Percentiles rank a stretch among this genome's conserved stretches.
Evolutionary conservation across 164 flowering plant species (phyloP).

Genomic region (Magnolia sinica): DNA sequence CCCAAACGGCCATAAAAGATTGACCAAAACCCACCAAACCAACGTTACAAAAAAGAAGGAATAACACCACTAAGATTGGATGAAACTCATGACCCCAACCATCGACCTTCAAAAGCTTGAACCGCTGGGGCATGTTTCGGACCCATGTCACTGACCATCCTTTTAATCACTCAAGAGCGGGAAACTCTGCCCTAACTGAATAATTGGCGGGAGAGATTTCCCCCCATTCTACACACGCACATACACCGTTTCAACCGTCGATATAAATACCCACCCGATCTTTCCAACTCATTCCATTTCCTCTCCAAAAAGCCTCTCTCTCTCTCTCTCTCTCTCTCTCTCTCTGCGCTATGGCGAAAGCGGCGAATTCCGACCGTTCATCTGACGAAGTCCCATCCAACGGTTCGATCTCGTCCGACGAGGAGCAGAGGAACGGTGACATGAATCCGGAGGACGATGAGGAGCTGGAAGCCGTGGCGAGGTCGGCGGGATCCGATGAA

Average conservation of each 20-base stretch:
- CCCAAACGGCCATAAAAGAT: too few species aligned
- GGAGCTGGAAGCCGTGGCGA: slow-evolving; percentile 82
- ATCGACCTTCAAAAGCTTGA: not conserved
- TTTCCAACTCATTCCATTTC: not conserved
- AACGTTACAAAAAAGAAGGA: not conserved
- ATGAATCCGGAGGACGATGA: slow-evolving; percentile 69
- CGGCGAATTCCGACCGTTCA: slow-evolving; percentile 28
- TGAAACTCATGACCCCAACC: not conserved
- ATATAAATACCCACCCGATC: not conserved
- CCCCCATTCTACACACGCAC: not conserved
- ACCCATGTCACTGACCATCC: not conserved
- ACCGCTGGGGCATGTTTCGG: too few species aligned
- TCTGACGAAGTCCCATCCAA: slow-evolving; percentile 52
- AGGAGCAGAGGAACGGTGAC: slow-evolving; percentile 53
- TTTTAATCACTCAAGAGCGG: not conserved
- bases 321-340: not conserved
- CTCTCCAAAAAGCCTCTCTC: not conserved
- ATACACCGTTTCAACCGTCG: not conserved
- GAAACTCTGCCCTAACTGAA: not conserved
- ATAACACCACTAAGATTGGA: too few species aligned
- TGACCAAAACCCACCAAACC: not conserved
- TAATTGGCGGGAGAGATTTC: slow-evolving; percentile 3
- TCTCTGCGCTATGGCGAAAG: slow-evolving; percentile 42
- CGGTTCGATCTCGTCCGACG: slow-evolving; percentile 49
- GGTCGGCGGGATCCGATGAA: slow-evolving; percentile 53